These are phyloP conservation scores for Sordariomycetes sp. DNA, from an alignment of 2,329 filamentous ascomycete species.

Conservation along the genomic window DNA sequence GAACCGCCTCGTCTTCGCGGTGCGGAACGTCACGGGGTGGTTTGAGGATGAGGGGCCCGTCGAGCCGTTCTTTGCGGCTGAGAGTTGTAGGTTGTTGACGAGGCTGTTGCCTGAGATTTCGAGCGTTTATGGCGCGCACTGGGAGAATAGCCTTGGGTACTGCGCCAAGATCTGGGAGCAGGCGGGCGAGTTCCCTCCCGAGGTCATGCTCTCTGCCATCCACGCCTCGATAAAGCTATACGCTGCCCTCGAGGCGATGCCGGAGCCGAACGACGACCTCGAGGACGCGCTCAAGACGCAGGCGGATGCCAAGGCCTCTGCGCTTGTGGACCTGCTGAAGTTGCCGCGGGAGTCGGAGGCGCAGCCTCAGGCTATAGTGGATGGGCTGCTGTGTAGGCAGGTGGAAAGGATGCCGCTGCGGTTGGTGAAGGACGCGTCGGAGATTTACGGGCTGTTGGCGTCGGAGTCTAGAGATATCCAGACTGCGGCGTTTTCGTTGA, in stretches of 20 bases:
- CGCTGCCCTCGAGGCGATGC: conserved; percentile 44
- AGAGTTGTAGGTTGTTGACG: conserved; percentile 43
- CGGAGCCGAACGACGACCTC: conserved; percentile 76
- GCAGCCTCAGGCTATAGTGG: conserved; percentile 62
- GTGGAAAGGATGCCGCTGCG: conserved; percentile 50
- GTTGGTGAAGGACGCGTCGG: conserved; percentile 47
- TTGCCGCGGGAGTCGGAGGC: conserved; percentile 29
- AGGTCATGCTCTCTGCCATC: conserved; percentile 45
- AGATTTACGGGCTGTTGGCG: conserved; percentile 64
- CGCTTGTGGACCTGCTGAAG: conserved; percentile 51
- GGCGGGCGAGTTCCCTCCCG: conserved; percentile 23
- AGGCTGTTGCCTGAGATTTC: conserved; percentile 59
- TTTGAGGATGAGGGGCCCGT: conserved; percentile 37
- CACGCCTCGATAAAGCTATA: conserved; percentile 64
- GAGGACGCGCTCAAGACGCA: conserved; percentile 56
- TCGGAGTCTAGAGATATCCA: conserved; percentile 66
- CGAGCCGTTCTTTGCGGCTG: conserved; percentile 27
- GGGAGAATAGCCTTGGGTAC: conserved; percentile 53
- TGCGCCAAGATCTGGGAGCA: conserved; percentile 44
- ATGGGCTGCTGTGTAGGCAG: conserved; percentile 58
- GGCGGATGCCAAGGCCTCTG: conserved; percentile 38
- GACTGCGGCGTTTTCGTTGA: conserved; percentile 63
- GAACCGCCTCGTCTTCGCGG: conserved; percentile 68
- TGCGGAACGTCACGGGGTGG: conserved; percentile 66
- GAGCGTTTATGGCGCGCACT: conserved; percentile 80